Percentiles rank a stretch among this genome's conserved stretches.
Conservation (phyloP, 352 stramenopile genomes). For the Globisporangium radiosum region DNA sequence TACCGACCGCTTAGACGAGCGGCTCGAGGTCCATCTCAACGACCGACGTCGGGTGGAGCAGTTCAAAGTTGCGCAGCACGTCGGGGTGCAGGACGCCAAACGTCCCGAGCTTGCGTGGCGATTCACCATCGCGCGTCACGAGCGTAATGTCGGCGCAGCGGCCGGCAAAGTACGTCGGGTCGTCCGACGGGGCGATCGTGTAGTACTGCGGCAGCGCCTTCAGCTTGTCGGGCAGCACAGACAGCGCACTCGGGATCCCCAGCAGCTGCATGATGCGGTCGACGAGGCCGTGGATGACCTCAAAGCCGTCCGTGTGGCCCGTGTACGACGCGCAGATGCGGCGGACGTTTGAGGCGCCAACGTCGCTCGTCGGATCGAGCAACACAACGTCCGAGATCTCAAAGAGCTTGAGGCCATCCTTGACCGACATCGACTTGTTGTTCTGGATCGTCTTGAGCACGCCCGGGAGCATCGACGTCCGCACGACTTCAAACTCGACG, state of each 20-base stretch:
- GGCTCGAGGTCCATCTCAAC: slow-evolving; percentile 98
- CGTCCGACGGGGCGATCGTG: slow-evolving; percentile 50
- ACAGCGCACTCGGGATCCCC: slow-evolving; percentile 80
- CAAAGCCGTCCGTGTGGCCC: slow-evolving; percentile 96
- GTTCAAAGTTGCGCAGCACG: slow-evolving; percentile 97
- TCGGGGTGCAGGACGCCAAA: slow-evolving; percentile 98
- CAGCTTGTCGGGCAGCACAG: slow-evolving; percentile 55
- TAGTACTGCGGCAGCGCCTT: slow-evolving; percentile 78
- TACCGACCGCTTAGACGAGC: slow-evolving; percentile 81
- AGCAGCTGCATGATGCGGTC: slow-evolving; percentile 98
- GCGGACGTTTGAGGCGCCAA: slow-evolving; percentile 95
- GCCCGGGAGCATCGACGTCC: slow-evolving; percentile 97
- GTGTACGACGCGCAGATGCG: slow-evolving; percentile 96
- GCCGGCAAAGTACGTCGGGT: slow-evolving; percentile 93
- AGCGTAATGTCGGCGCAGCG: slow-evolving; percentile 95
- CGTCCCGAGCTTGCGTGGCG: slow-evolving; percentile 83
- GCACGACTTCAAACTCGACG: slow-evolving; percentile 98
- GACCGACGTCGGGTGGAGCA: slow-evolving; percentile 94
- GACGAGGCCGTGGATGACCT: slow-evolving; percentile 99
- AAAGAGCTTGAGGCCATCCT: slow-evolving; percentile 98
- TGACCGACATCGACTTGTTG: slow-evolving; percentile 97
- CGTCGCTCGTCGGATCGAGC: slow-evolving; percentile 87
- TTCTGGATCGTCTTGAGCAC: slow-evolving; percentile 98
- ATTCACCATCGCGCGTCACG: slow-evolving; percentile 47
- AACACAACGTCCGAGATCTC: slow-evolving; percentile 99